Conservation (phyloP, 1,284 basidiomycete species). For the Cutaneotrichosporon daszewskae region DNA sequence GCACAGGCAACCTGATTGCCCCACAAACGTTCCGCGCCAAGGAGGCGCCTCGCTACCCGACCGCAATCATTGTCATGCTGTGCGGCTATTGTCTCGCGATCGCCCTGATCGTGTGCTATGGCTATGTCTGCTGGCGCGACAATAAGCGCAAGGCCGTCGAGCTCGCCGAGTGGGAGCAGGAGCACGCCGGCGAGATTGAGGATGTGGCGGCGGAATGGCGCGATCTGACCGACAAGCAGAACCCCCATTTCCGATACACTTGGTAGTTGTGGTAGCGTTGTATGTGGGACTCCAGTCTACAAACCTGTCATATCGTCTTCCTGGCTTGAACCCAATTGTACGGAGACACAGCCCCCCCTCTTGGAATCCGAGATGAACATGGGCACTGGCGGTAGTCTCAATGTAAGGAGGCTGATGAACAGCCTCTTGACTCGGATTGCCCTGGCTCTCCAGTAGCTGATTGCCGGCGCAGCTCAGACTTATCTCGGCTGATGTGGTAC, state of each 20-base stretch:
- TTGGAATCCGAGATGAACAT: no score
- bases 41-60: constrained; percentile 23
- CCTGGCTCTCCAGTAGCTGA: no score
- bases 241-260: constrained; percentile 1
- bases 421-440: no score
- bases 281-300: no score
- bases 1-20: constrained; percentile 23
- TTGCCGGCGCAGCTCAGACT: no score
- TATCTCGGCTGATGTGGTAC: no score
- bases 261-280: no score
- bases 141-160: constrained; percentile 18
- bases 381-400: no score
- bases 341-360: no score
- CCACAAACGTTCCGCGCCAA: constrained; percentile 27
- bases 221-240: constrained; percentile 23
- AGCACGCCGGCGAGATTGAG: constrained; percentile 4
- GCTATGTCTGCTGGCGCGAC: constrained; percentile 17
- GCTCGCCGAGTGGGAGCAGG: constrained; percentile 2
- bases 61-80: constrained; percentile 25
- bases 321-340: no score
- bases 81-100: constrained; percentile 24
- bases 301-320: no score
- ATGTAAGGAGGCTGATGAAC: no score
- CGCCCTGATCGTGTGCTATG: constrained; percentile 12
- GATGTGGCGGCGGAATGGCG: constrained; percentile 20